Percentiles rank a stretch among this genome's conserved stretches.
Evolutionary conservation across 306 rosid genomes (phyloP).

Genomic region (Pyrus pyrifolia): DNA sequence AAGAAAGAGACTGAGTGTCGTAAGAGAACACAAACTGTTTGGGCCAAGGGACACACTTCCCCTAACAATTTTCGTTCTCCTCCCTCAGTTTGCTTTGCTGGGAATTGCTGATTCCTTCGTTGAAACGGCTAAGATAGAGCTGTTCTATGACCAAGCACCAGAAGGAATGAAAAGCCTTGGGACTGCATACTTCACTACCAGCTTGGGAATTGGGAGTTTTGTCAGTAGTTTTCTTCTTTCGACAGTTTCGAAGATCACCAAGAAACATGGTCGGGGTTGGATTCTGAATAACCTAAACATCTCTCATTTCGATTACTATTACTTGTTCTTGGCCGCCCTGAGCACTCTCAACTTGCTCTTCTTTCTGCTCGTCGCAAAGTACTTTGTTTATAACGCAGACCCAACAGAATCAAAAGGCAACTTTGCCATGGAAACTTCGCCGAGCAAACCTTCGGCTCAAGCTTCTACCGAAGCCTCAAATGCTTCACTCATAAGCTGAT

Average conservation of each 20-base stretch:
- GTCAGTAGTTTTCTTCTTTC: conserved; percentile 52
- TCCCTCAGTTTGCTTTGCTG: conserved; percentile 71
- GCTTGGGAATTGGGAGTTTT: conserved; percentile 52
- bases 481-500: conserved; percentile 5
- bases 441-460: conserved; percentile 3
- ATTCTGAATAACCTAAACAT: conserved; percentile 59
- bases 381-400: conserved; percentile 49
- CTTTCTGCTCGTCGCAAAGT: conserved; percentile 54
- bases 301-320: conserved; percentile 58
- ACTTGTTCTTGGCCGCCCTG: conserved; percentile 51
- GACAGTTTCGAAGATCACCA: conserved; percentile 44
- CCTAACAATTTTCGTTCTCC: conserved; percentile 65
- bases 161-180: conserved; percentile 75
- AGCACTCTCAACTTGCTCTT: conserved; percentile 55
- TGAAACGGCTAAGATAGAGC: conserved; percentile 70
- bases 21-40: conserved; percentile 29
- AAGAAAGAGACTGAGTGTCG: conserved; percentile 45
- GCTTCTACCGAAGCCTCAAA: neutral
- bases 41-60: conserved; percentile 35
- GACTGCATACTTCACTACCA: conserved; percentile 53
- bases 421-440: conserved; percentile 15
- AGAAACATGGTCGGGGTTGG: conserved; percentile 60
- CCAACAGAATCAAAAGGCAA: conserved; percentile 15
- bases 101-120: conserved; percentile 64
- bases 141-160: conserved; percentile 88